phyloP scores from a whole-genome alignment of 352 stramenopile genomes.

The Pythium sp. region DNA sequence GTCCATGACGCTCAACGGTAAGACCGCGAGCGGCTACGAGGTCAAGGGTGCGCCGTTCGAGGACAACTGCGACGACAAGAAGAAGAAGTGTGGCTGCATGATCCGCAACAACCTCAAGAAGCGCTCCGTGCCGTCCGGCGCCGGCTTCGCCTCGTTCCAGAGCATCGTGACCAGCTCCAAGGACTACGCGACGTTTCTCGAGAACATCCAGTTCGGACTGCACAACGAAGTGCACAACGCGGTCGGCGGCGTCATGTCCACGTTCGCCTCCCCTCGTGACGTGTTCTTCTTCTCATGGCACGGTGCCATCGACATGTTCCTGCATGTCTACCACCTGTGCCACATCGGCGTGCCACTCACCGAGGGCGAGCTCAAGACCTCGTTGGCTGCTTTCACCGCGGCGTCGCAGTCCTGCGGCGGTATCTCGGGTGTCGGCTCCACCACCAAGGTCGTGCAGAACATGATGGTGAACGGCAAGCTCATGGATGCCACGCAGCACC shows the following conservation, averaged over 20 bases:
- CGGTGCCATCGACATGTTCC: slow-evolving; percentile 61
- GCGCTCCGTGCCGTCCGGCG: slow-evolving; percentile 35
- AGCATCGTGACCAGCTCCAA: slow-evolving; percentile 40
- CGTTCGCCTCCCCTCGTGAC: slow-evolving; percentile 45
- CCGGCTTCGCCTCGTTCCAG: slow-evolving; percentile 52
- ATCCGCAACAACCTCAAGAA: slow-evolving; percentile 43
- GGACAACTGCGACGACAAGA: slow-evolving; percentile 38
- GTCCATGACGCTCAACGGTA: slow-evolving; percentile 29
- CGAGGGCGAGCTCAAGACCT: slow-evolving; percentile 35
- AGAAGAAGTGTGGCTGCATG: slow-evolving; percentile 32
- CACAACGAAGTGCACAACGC: slow-evolving; percentile 64
- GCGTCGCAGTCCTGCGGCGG: slow-evolving; percentile 44
- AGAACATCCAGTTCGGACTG: slow-evolving; percentile 55
- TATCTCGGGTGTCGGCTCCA: slow-evolving; percentile 36
- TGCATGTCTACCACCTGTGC: slow-evolving; percentile 66
- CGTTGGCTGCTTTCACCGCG: slow-evolving; percentile 35
- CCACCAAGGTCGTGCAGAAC: slow-evolving; percentile 39
- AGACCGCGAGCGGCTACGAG: slow-evolving; percentile 28
- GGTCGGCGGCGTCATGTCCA: slow-evolving; percentile 48
- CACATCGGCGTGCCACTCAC: slow-evolving; percentile 49
- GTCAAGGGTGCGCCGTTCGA: slow-evolving; percentile 35
- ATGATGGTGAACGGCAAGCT: slow-evolving; percentile 37
- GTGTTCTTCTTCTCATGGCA: slow-evolving; percentile 78
- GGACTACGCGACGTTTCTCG: slow-evolving; percentile 57
- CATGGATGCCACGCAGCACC: slow-evolving; percentile 55